Percentiles rank a stretch among this genome's conserved stretches.
Evolutionary conservation across 768 basidiomycete genomes (phyloP).

Genomic region (Kwoniella dendrophila): DNA sequence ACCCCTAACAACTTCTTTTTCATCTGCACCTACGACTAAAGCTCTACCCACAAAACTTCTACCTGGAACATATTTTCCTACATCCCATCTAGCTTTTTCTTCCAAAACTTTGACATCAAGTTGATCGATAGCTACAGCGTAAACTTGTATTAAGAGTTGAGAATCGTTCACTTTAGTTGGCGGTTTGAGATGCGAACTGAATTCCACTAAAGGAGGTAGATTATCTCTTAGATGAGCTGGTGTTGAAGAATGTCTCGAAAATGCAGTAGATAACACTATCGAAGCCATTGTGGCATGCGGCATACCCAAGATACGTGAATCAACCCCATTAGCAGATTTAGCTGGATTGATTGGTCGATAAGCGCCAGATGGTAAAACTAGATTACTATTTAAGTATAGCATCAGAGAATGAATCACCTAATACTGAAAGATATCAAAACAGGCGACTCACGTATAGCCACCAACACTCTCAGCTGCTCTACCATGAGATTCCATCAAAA

Average conservation of each 20-base stretch:
- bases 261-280: constrained; percentile 57
- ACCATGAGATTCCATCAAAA: constrained; percentile 51
- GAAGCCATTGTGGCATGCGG: constrained; percentile 89
- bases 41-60: constrained; percentile 83
- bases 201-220: constrained; percentile 59
- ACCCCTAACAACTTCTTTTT: constrained; percentile 69
- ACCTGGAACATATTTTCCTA: constrained; percentile 76
- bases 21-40: constrained; percentile 79
- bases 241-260: constrained; percentile 34
- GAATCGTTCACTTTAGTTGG: constrained; percentile 71
- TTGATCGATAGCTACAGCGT: constrained; percentile 80
- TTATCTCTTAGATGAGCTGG: constrained; percentile 54
- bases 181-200: constrained; percentile 71
- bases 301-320: constrained; percentile 73
- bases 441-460: constrained; percentile 49
- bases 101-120: constrained; percentile 67
- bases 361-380: constrained; percentile 60
- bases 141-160: constrained; percentile 81
- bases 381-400: constrained; percentile 49
- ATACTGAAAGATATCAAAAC: neutral
- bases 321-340: constrained; percentile 61
- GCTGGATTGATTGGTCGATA: constrained; percentile 57
- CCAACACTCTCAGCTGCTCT: constrained; percentile 31
- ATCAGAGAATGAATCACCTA: neutral
- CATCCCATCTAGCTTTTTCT: constrained; percentile 46